These are phyloP conservation scores for Haplosporangium gracile DNA, from an alignment of 192 early-diverging fungal species.

Conservation along the genomic window DNA sequence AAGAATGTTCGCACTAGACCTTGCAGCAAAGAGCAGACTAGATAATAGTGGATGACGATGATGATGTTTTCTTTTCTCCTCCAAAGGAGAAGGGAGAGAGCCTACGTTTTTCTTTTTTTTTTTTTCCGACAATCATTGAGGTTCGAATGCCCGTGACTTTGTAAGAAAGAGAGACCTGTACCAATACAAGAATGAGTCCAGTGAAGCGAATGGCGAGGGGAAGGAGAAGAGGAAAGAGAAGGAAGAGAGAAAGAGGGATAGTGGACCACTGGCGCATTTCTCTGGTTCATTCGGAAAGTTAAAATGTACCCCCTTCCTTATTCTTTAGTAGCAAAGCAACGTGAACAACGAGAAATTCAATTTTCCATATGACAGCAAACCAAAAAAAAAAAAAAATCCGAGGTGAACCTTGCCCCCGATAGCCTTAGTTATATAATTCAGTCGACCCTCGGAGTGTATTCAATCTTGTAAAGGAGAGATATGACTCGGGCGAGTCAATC, in stretches of 20 bases:
- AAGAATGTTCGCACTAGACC: no score
- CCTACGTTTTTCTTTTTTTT: background rate
- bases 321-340: background rate
- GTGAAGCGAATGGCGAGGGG: background rate
- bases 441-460: background rate
- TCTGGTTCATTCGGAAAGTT: conserved; percentile 6
- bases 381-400: background rate
- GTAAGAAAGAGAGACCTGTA: background rate
- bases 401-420: background rate
- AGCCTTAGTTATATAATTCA: background rate
- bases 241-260: background rate
- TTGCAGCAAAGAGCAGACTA: no score
- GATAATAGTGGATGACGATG: no score
- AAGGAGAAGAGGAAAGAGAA: background rate
- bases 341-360: background rate
- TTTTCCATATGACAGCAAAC: background rate
- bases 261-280: background rate
- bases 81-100: no score
- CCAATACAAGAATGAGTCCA: background rate
- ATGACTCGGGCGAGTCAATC: conserved; percentile 9
- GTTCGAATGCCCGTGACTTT: background rate
- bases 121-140: background rate
- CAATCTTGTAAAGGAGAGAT: background rate
- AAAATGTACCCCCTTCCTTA: background rate
- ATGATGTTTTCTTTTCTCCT: no score